phyloP scores from a whole-genome alignment of 2,329 filamentous ascomycete species.

The Aspergillus sclerotialis region DNA sequence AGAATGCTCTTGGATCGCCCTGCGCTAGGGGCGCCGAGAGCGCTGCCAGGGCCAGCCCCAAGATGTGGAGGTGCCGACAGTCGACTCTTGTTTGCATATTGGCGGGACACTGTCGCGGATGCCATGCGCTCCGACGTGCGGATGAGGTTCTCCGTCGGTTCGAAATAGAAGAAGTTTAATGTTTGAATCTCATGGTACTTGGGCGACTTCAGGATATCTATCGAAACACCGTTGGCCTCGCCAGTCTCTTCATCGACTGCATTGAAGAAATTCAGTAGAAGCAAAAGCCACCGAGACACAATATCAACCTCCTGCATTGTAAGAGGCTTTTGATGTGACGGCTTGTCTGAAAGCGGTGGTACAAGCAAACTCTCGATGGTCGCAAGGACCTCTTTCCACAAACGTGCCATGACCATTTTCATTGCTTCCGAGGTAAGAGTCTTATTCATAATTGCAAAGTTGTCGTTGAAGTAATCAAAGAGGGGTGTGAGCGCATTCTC shows the following conservation, averaged over 20 bases:
- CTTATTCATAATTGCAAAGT: constrained; percentile 98
- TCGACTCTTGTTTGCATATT: constrained; percentile 62
- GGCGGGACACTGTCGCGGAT: constrained; percentile 70
- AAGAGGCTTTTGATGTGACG: constrained; percentile 74
- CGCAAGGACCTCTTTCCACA: constrained; percentile 96
- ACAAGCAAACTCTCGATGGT: constrained; percentile 87
- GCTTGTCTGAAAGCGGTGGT: constrained; percentile 90
- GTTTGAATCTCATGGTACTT: constrained; percentile 98
- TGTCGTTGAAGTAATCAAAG: constrained; percentile 94
- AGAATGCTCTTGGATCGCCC: constrained; percentile 66
- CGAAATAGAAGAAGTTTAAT: constrained; percentile 98
- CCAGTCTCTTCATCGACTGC: constrained; percentile 77
- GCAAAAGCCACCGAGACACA: constrained; percentile 87
- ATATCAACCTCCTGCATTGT: constrained; percentile 85
- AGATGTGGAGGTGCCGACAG: constrained; percentile 61
- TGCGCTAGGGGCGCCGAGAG: constrained; percentile 44
- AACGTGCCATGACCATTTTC: constrained; percentile 93
- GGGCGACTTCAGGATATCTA: constrained; percentile 87
- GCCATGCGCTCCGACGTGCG: constrained; percentile 96
- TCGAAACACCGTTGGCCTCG: constrained; percentile 78
- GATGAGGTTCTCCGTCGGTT: constrained; percentile 82
- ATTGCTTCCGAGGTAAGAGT: constrained; percentile 93
- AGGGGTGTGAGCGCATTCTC: constrained; percentile 76
- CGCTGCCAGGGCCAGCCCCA: constrained; percentile 33
- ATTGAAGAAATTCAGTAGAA: constrained; percentile 92